Base-by-base conservation (phyloP, 2,329 filamentous ascomycete species). In the Sclerotinia subarctica region DNA sequence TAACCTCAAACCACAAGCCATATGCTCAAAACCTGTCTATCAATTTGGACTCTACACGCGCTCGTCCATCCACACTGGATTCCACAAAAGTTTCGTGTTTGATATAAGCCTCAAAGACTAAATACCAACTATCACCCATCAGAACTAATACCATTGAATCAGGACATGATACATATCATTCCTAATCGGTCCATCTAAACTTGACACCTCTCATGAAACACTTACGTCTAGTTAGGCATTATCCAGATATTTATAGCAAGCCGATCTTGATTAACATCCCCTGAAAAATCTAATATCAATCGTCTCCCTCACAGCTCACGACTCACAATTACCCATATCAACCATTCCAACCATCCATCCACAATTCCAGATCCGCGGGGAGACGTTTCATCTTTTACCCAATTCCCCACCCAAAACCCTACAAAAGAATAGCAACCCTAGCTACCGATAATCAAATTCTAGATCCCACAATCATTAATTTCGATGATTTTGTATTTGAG, bases 201-300 rank as follows among this genome's bases (percentile, higher is more conserved):
- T 11, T 49, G 58, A 62, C 44, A 49, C 26, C 17, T 59, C 24
- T 46, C 56, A 46, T 29, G 49, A 52, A 52, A 52, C 49, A 26
- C 24, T 7, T 52, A 52, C 24, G 11, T 52, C 24, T 11, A 42
- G 26, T 29, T 29, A 60, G 42, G 49, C 58, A 49, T 15, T 62
- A 38, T 62, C 29, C 42, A 46, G 56, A 42, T 60, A 62, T 62
- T 62, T 49, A 62, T 49, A 62, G 44, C 7, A 49, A 62, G 44
- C 13, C 44, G 58, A 62, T 62, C 58, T 24, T 49, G 29, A 57
- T 57, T n/a, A 26, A 29, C 53, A 38, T n/a, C 5, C 5, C 53
- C 2, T 29, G 35, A n/a, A 15, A 42, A 15, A 42, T 42, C 13
- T 15, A 42, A n/a, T 4, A 21, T 35, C 19, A 47, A 21, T 47